Evolutionary conservation across 176 grass and related monocot species (phyloP), one percentile per base, ranked within the genome.

Genomic region (Musa schizocarpa): DNA sequence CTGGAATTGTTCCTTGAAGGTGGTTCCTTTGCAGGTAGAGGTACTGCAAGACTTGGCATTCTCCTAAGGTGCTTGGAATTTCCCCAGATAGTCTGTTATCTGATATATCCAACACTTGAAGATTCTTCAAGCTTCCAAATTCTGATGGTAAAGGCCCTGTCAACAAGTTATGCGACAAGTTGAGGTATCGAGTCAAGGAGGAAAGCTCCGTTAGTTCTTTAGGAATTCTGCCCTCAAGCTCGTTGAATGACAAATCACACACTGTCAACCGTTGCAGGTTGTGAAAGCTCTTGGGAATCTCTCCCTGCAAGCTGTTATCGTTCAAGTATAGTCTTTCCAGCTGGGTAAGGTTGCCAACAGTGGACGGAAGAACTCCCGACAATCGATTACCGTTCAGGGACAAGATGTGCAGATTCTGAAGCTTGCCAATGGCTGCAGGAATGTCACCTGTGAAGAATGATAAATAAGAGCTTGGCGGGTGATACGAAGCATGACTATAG

Each of bases 91-190:
- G 51, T 27, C 50, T 62, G 16, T 87, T 91, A 77, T 50, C 7
- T 2, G 88, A 85, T 0, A 87, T 43, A 72, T 85, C 65, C 24
- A 87, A 50, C 13, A 12, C 0, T 50, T 9, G 27, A 22, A 85
- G 63, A 12, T 81, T 80, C 50, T 50, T 77, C 17, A 84, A 74
- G 49, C 77, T 79, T 13, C 82, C 22, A 0, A 82, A 53, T 62
- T 91, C 66, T 14, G 13, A 50, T 20, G 82, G 76, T 4, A 91
- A 14, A 6, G 62, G 69, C 13, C 82, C 88, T 65, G 17, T 87
- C 19, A 91, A 65, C 12, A 82, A 49, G 72, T 87, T 91, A 27
- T 63, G 67, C 9, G 80, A 79, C 22, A 91, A 82, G 26, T 53
- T 14, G 76, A 90, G 24, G 48, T 48, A 71, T 27, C 50, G 17